These are phyloP conservation scores for Amorphotheca resinae DNA, from an alignment of 495 filamentous ascomycete genomes.

Conservation along the genomic window DNA sequence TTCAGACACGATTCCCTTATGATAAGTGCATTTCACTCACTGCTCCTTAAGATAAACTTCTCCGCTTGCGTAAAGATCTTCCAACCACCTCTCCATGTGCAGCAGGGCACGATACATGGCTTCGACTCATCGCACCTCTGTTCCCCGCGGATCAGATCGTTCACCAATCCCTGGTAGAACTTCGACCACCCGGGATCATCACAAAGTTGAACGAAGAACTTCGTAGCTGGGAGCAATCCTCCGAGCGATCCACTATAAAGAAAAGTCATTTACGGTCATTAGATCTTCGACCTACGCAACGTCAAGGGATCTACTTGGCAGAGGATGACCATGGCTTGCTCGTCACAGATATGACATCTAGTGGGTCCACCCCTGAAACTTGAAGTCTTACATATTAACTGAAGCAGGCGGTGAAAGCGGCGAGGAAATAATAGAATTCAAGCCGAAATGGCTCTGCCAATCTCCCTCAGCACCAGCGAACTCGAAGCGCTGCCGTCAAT, in stretches of 20 bases:
- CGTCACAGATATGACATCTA: conserved; percentile 69
- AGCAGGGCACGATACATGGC: conserved; percentile 9
- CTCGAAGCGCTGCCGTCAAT: conserved; percentile 69
- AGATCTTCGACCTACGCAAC: conserved; percentile 26
- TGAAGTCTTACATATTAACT: neutral
- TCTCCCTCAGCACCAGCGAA: conserved; percentile 60
- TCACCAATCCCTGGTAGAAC: conserved; percentile 17
- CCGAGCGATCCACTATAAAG: conserved; percentile 6
- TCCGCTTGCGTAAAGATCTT: conserved; percentile 18
- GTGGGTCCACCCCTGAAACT: neutral
- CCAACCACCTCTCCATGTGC: conserved; percentile 14
- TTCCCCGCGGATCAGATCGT: conserved; percentile 14
- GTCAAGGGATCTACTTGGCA: conserved; percentile 48
- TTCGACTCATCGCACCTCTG: conserved; percentile 8
- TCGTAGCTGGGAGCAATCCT: conserved; percentile 10
- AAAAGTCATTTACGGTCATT: neutral
- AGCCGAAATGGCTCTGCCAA: conserved; percentile 88
- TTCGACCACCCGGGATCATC: conserved; percentile 14
- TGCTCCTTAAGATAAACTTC: conserved; percentile 13
- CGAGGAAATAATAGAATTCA: conserved; percentile 50
- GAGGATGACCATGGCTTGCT: conserved; percentile 53
- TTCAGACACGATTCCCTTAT: neutral
- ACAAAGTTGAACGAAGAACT: conserved; percentile 40
- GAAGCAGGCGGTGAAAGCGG: conserved; percentile 3
- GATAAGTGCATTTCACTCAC: neutral